A percentile compares a stretch with the other conserved stretches of the same genome.
These are phyloP conservation scores for Clonostachys chloroleuca DNA, from an alignment of 2,329 filamentous ascomycete genomes.

Conservation along the genomic window DNA sequence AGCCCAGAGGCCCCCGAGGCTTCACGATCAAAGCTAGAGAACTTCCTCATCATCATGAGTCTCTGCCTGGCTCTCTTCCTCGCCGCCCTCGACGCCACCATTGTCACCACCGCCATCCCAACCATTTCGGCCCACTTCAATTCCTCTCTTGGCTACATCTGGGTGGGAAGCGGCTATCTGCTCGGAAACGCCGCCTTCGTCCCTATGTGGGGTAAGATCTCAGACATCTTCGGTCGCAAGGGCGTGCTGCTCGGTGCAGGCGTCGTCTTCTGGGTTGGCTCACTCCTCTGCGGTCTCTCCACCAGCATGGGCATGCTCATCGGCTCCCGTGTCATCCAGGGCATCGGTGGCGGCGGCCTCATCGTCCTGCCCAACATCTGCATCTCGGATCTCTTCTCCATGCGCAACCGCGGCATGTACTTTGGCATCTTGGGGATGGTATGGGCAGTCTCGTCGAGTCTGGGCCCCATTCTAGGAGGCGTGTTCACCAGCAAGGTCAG, in stretches of 20 bases:
- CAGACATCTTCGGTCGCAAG: slow-evolving; percentile 56
- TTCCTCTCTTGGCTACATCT: slow-evolving; percentile 67
- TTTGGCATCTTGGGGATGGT: slow-evolving; percentile 48
- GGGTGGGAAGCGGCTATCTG: slow-evolving; percentile 73
- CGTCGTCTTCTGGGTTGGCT: slow-evolving; percentile 48
- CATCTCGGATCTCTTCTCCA: slow-evolving; percentile 50
- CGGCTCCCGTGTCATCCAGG: slow-evolving; percentile 50
- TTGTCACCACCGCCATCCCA: slow-evolving; percentile 63
- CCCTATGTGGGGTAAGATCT: slow-evolving; percentile 65
- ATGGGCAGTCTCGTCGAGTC: slow-evolving; percentile 61
- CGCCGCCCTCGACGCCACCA: slow-evolving; percentile 53
- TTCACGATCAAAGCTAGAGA: slow-evolving; percentile 28
- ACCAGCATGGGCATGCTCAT: slow-evolving; percentile 47
- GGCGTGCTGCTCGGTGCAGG: slow-evolving; percentile 46
- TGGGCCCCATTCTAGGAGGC: slow-evolving; percentile 66
- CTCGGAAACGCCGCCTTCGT: slow-evolving; percentile 63
- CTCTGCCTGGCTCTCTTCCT: slow-evolving; percentile 43
- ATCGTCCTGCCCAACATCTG: slow-evolving; percentile 57
- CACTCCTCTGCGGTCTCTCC: slow-evolving; percentile 47
- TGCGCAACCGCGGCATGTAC: slow-evolving; percentile 45
- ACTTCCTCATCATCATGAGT: slow-evolving; percentile 30
- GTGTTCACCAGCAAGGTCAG: slow-evolving; percentile 57
- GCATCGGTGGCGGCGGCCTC: slow-evolving; percentile 51
- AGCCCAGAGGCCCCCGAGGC: not conserved
- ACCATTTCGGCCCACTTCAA: slow-evolving; percentile 60